Evolutionary conservation across 805 yeast genomes (phyloP), one percentile per base, ranked within the genome.

Genomic region (Teunomyces panamensis): DNA sequence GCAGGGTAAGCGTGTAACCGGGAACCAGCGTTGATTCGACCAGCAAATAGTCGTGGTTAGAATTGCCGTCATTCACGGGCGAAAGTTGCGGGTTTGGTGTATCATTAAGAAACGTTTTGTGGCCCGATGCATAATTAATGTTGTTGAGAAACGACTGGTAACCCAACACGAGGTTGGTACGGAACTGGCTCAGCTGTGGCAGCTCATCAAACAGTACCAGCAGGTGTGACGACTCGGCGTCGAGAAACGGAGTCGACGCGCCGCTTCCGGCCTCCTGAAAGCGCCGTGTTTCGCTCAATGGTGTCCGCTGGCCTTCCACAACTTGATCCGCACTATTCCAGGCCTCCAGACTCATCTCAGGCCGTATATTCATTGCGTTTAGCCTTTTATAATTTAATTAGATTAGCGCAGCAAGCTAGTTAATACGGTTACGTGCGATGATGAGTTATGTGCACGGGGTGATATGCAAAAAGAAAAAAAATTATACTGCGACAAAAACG

Each of bases 81-180:
- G 50, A 46, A 7, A 17, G 39, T 10, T 46, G 39, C 14, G 43
- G 47, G 41, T 43, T 49, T 11, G 27, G 14, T 9, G 39, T 34
- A 29, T 49, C 56, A n/a, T 45, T 43, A 44, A 61, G 50, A 45
- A 50, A 61, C 30, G 52, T 51, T 16, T 44, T 45, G 37, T 64
- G 63, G 41, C 59, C 56, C 28, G 52, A 37, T 14, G 53, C 55
- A 48, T 59, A 62, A 51, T 60, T 58, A 36, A 66, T 54, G 46
- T 60, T 58, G 43, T 51, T 60, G 20, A 63, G 55, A 41, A 60
- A 67, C 46, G 67, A 64, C 45, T 53, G 51, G 39, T 55, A 55
- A 30, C 59, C 53, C 14, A 44, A 42, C 14, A 46, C 44, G 33
- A 53, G 53, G 29, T 48, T 46, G 11, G 42, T 37, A 2, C 50